Base-by-base conservation (phyloP, 2,329 filamentous ascomycete genomes). In the Didymella pinodella region DNA sequence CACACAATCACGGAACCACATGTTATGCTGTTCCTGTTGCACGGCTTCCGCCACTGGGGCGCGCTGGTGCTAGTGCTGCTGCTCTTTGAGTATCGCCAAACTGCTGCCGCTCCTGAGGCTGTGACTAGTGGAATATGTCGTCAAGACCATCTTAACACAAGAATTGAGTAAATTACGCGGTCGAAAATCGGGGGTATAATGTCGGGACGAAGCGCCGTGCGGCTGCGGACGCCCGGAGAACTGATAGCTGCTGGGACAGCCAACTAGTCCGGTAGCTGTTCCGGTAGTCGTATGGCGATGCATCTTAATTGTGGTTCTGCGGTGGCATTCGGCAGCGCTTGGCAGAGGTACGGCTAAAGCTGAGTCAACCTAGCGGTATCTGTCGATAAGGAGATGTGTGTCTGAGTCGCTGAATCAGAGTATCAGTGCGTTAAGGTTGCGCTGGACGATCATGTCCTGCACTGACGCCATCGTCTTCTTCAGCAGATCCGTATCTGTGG, bases 401-500 rank as follows among this genome's bases (percentile, higher is more conserved):
- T 36, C 18, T 12, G n/a, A 22, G 43, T 31, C 36, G 29, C 52
- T 52, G 51, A 59, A 57, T 77, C 67, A 79, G 53, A 78, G 68
- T 57, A 83, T 83, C 62, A 83, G 71, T 44, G 78, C 78, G 64
- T 83, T 81, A 65, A 83, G 74, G 65, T 83, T 83, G 57, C 81
- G 79, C 68, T 83, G 81, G 50, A 83, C 81, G 65, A 83, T 83
- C 81, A 83, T 83, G 65, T 83, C 81, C 66, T 83, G 81, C 48
- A 83, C 80, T 34, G 80, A 82, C 52, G 77, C 78, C 81, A 83
- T 83, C 28, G 81, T 83, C 73, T 82, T 83, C 68, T 83, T 82
- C 53, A 99, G 71, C 57, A 83, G 69, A 68, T 83, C 75, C 47
- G 81, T 83, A 63, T 83, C 81, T 46, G 81, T 83, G 8, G 81